Evolutionary conservation across 257 asterid species (phyloP).

Genomic region (Jaltomata sinuosa): DNA sequence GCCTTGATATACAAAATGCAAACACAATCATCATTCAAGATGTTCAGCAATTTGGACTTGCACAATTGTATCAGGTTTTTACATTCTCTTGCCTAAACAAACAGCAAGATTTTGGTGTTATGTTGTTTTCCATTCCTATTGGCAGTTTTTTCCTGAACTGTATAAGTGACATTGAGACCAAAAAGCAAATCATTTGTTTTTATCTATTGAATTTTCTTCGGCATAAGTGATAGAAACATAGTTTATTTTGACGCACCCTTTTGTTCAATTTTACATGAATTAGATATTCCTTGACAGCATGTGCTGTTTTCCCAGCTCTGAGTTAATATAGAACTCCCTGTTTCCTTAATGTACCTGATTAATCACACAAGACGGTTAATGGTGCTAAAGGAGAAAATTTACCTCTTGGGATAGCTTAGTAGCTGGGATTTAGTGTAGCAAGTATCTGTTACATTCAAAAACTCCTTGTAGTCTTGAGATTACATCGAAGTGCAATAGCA

Average conservation of each 20-base stretch:
- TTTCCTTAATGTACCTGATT: neutral
- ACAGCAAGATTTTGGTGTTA: neutral
- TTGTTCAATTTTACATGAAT: neutral
- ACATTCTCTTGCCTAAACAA: neutral
- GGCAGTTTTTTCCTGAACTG: neutral
- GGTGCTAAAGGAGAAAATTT: slow-evolving; percentile 3
- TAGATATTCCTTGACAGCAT: neutral
- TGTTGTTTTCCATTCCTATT: neutral
- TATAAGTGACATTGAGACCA: neutral
- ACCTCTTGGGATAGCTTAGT: neutral
- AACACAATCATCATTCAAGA: slow-evolving; percentile 92
- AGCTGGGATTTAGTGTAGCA: neutral
- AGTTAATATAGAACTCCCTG: neutral
- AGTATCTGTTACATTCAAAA: neutral
- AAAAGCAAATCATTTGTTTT: neutral
- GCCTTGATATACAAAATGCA: slow-evolving; percentile 96
- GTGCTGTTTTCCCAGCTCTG: neutral
- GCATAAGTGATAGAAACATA: neutral
- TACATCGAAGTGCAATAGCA: neutral
- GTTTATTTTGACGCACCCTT: neutral
- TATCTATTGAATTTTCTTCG: neutral
- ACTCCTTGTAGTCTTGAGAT: neutral
- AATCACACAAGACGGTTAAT: neutral
- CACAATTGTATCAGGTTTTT: slow-evolving; percentile 90
- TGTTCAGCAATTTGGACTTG: slow-evolving; percentile 96